Evolutionary conservation across 2,329 filamentous ascomycete genomes (phyloP), one percentile per base, ranked within the genome.

Genomic region (Fusarium xylarioides): DNA sequence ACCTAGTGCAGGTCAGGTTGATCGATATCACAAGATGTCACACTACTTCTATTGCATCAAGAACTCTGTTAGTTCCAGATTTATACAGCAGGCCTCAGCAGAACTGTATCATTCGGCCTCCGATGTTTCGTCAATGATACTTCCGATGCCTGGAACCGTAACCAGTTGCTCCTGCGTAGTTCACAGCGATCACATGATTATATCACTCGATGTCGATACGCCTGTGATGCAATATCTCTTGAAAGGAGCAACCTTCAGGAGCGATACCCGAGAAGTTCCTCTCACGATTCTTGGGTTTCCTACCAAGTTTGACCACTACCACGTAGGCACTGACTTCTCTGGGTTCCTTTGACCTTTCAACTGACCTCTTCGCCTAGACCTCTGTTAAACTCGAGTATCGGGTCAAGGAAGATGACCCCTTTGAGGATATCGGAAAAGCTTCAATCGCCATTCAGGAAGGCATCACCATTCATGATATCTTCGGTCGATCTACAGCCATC

Each of bases 41-140:
- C 34, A 65, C n/a, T 64, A 65, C 14, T 64, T n/a, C 3, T n/a
- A 64, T 15, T 65, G 62, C 5, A 11, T 64, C 2, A 65, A 47
- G 12, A 53, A 9, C 16, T 65, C 28, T 11, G 18, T 55, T 4
- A 28, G 14, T 3, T 2, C n/a, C 1, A 11, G 26, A 18, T 5
- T 49, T 4, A 26, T 26, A 1, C 61, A 19, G 2, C 7, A 43
- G 15, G 3, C 7, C 7, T 7, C 32, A 14, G 12, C 15, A 8
- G 19, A 40, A 11, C 15, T 5, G 7, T n/a, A 9, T 11, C 4
- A 2, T 5, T 28, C 11, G 1, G 7, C 6, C 8, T 4, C n/a
- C 2, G 21, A n/a, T 2, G 12, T 26, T 5, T 40, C 62, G 2
- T 64, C 46, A 0, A 23, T 37, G 14, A 46, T 65, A 28, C 58